A percentile compares a stretch with the other conserved stretches of the same genome.
Conservation (phyloP, 2,329 filamentous ascomycete species). For the Colletotrichum coccodes region DNA sequence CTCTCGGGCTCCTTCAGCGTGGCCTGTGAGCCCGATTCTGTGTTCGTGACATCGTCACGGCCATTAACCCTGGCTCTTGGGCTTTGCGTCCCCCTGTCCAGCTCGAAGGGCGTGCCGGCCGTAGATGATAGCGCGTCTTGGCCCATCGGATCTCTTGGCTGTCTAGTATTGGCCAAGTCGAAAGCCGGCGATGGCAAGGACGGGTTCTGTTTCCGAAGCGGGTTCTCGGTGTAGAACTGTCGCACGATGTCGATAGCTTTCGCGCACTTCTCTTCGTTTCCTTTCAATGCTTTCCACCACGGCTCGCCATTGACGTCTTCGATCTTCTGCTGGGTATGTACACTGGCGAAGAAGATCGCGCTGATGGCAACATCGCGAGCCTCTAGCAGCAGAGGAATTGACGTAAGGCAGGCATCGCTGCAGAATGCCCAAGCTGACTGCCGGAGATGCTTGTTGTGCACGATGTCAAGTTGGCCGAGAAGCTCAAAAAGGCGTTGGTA, state of each 20-base stretch:
- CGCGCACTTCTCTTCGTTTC: slow-evolving; percentile 75
- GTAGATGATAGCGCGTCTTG: slow-evolving; percentile 58
- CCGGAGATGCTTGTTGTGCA: slow-evolving; percentile 83
- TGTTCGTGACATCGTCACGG: slow-evolving; percentile 43
- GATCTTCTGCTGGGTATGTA: slow-evolving; percentile 78
- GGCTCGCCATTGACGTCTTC: slow-evolving; percentile 79
- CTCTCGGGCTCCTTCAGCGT: slow-evolving; percentile 38
- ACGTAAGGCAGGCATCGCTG: slow-evolving; percentile 88
- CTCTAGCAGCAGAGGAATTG: slow-evolving; percentile 83
- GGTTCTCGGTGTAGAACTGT: slow-evolving; percentile 73
- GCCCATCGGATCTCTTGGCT: slow-evolving; percentile 56
- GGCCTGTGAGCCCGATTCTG: slow-evolving; percentile 48
- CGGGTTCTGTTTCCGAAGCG: slow-evolving; percentile 66
- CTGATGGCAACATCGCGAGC: slow-evolving; percentile 85
- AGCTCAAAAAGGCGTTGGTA: slow-evolving; percentile 87
- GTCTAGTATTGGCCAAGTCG: slow-evolving; percentile 64
- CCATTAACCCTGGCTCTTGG: slow-evolving; percentile 54
- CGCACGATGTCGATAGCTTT: slow-evolving; percentile 82
- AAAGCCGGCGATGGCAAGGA: slow-evolving; percentile 65
- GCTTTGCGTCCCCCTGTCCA: slow-evolving; percentile 61
- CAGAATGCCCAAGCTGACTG: slow-evolving; percentile 94
- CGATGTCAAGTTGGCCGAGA: slow-evolving; percentile 76
- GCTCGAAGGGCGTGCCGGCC: slow-evolving; percentile 58
- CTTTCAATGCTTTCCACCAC: slow-evolving; percentile 88
- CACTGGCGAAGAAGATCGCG: slow-evolving; percentile 87